phyloP scores from a whole-genome alignment of 225 moss, liverwort and hornwort species.

The Bryum argenteum region DNA sequence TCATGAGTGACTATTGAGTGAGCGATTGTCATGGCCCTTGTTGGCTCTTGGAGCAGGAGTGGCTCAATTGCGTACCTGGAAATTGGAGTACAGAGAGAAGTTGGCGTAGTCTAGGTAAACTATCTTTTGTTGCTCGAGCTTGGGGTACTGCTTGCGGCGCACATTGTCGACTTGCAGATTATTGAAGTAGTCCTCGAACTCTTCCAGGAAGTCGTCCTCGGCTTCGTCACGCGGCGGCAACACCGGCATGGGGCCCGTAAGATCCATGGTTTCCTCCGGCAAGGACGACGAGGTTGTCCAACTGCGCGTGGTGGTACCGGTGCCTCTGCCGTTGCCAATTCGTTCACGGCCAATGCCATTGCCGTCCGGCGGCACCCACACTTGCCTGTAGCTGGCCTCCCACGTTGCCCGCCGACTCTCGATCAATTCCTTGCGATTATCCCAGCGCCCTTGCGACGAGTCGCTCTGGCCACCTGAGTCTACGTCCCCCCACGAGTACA shows the following conservation, averaged over 20 bases:
- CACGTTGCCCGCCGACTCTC: conserved; percentile 32
- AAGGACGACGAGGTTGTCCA: conserved; percentile 48
- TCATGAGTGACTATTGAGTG: too few species aligned
- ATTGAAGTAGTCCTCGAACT: conserved; percentile 79
- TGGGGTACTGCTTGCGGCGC: conserved; percentile 77
- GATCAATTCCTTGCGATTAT: conserved; percentile 22
- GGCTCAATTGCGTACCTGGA: conserved; percentile 51
- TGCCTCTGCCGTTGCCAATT: neutral
- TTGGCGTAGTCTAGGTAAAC: conserved; percentile 86
- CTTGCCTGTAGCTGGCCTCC: conserved; percentile 37
- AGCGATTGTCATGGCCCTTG: too few species aligned
- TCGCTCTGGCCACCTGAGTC: conserved; percentile 24
- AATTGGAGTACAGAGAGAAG: conserved; percentile 71
- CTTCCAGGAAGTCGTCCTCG: conserved; percentile 81
- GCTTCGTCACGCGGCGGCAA: conserved; percentile 71
- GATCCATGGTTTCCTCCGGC: conserved; percentile 42
- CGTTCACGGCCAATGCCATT: too few species aligned
- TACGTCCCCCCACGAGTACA: conserved; percentile 35
- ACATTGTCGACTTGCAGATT: conserved; percentile 71
- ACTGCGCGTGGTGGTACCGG: conserved; percentile 33
- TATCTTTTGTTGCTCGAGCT: conserved; percentile 63
- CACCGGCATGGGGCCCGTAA: conserved; percentile 39
- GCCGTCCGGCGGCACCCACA: conserved; percentile 30
- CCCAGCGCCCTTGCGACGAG: conserved; percentile 20
- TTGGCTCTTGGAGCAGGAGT: too few species aligned